These are phyloP conservation scores for Debaryomyces fabryi DNA, from an alignment of 1,139 yeast species.

Conservation along the genomic window DNA sequence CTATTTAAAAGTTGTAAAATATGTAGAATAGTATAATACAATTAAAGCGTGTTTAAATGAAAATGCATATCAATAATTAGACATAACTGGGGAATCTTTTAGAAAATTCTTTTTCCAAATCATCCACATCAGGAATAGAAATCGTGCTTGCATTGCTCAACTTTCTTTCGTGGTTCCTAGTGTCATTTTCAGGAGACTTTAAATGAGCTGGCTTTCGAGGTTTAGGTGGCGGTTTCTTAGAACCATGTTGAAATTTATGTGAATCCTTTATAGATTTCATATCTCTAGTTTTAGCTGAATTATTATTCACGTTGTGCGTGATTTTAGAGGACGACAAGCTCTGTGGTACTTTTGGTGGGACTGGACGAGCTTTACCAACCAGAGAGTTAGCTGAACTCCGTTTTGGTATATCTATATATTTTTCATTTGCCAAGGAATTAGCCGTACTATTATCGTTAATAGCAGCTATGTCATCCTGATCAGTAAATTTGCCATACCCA, in stretches of 20 bases:
- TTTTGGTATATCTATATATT: conserved; percentile 1
- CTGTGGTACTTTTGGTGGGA: conserved; percentile 39
- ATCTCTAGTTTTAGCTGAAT: not conserved
- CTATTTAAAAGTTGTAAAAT: conserved; percentile 3
- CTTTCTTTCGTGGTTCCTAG: conserved; percentile 24
- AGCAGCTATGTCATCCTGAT: conserved; percentile 44
- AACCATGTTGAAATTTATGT: not conserved
- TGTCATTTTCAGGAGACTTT: conserved; percentile 34
- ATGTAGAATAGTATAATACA: conserved; percentile 2
- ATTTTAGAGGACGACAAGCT: conserved; percentile 4
- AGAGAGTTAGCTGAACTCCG: not conserved
- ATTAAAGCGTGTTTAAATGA: not conserved
- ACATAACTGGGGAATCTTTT: conserved; percentile 59
- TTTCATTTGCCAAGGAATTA: conserved; percentile 11
- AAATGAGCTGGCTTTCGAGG: conserved; percentile 63
- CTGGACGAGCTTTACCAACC: conserved; percentile 9
- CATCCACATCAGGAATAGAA: conserved; percentile 57
- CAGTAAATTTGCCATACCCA: conserved; percentile 78
- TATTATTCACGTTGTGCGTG: not conserved
- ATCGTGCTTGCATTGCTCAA: conserved; percentile 45
- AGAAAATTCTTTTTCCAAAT: conserved; percentile 55
- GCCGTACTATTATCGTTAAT: conserved; percentile 27
- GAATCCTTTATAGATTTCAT: no score
- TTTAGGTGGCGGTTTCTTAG: conserved; percentile 58
- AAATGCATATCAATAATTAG: conserved; percentile 16